These are phyloP conservation scores for Kwoniella shivajii DNA, from an alignment of 1,284 basidiomycete species.

Conservation along the genomic window DNA sequence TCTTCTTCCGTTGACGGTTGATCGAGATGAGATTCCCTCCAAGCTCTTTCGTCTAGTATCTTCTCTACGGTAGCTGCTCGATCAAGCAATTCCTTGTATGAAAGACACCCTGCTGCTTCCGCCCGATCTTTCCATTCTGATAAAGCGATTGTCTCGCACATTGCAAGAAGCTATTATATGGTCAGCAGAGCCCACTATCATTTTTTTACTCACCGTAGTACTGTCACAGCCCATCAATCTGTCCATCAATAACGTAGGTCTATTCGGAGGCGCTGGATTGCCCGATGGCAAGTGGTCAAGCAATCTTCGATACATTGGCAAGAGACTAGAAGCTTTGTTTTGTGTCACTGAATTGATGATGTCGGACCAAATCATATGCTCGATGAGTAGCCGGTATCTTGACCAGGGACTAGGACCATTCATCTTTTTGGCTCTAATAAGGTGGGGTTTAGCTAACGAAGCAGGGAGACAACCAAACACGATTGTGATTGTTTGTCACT, in stretches of 20 bases:
- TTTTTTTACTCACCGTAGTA: conserved; percentile 32
- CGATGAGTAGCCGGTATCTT: conserved; percentile 58
- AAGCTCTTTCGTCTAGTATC: conserved; percentile 31
- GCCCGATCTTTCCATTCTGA: conserved; percentile 64
- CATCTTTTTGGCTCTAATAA: not conserved
- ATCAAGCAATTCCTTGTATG: conserved; percentile 61
- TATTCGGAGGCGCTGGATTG: not conserved
- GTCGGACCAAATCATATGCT: conserved; percentile 81
- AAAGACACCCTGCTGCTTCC: conserved; percentile 48
- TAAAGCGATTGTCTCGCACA: conserved; percentile 70
- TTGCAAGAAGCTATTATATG: conserved; percentile 65
- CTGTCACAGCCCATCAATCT: conserved; percentile 82
- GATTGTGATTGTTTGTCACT: not conserved
- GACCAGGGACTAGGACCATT: conserved; percentile 15
- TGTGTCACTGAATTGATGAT: conserved; percentile 73
- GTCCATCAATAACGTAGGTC: conserved; percentile 65
- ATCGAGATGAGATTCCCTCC: conserved; percentile 20
- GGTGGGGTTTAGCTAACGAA: no score
- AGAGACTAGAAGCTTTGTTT: conserved; percentile 62
- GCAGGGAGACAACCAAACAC: no score
- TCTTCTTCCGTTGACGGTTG: not conserved
- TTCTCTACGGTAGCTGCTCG: conserved; percentile 62
- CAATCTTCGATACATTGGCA: conserved; percentile 62
- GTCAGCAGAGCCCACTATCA: conserved; percentile 14
- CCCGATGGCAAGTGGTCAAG: conserved; percentile 54